Percentiles rank a stretch among this genome's conserved stretches.
Conservation (phyloP, 1,284 basidiomycete species). For the Cerioporus squamosus region DNA sequence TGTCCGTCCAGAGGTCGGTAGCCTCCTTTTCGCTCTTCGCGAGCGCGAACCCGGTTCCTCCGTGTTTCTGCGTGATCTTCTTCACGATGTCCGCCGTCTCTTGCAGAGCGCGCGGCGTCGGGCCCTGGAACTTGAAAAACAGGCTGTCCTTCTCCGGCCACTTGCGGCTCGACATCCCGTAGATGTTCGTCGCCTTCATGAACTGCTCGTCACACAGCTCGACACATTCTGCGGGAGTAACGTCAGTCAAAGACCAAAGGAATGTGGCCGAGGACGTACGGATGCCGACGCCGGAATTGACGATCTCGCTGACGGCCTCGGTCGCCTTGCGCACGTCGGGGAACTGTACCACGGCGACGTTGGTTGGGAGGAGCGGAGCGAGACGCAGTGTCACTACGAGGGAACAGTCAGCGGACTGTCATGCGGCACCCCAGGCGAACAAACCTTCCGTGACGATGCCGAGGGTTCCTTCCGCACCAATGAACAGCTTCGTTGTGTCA, state of each 20-base stretch:
- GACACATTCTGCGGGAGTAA: conserved; percentile 54
- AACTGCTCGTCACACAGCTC: conserved; percentile 78
- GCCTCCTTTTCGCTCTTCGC: conserved; percentile 74
- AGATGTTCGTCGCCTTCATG: conserved; percentile 73
- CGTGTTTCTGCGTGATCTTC: conserved; percentile 63
- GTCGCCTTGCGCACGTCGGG: conserved; percentile 69
- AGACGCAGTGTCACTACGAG: conserved; percentile 77
- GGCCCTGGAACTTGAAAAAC: conserved; percentile 90
- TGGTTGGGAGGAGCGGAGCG: conserved; percentile 80
- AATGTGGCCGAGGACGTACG: conserved; percentile 46
- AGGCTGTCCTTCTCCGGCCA: conserved; percentile 77
- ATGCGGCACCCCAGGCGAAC: conserved; percentile 40
- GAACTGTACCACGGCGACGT: conserved; percentile 72
- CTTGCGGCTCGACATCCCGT: conserved; percentile 57
- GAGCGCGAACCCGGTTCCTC: conserved; percentile 72
- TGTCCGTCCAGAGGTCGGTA: conserved; percentile 79
- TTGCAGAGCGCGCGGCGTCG: conserved; percentile 58
- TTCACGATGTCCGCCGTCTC: conserved; percentile 68
- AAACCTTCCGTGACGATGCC: conserved; percentile 91
- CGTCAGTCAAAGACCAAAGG: background rate
- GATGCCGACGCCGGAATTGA: conserved; percentile 75
- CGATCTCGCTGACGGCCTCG: conserved; percentile 74
- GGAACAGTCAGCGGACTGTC: conserved; percentile 33
- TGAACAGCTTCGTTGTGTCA: conserved; percentile 90
- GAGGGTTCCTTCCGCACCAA: conserved; percentile 93